phyloP scores from a whole-genome alignment of 768 basidiomycete genomes.

The Ramaria sp. region DNA sequence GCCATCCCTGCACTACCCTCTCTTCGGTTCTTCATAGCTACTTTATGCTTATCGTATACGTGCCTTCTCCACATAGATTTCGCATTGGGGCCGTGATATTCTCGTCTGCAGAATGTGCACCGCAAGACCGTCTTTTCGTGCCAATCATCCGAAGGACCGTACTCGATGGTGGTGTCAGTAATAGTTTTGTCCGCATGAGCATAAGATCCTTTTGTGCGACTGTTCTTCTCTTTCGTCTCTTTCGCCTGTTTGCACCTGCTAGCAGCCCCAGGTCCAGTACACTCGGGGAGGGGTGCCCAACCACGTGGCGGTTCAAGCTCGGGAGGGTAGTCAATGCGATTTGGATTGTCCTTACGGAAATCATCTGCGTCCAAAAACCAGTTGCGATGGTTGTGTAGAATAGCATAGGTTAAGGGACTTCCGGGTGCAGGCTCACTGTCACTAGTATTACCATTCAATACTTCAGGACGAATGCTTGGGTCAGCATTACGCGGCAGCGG shows the following conservation, averaged over 20 bases:
- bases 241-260: constrained; percentile 20
- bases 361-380: constrained; percentile 71
- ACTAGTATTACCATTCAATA: background rate
- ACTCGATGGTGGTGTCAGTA: constrained; percentile 32
- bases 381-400: constrained; percentile 65
- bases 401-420: constrained; percentile 41
- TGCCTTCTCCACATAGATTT: constrained; percentile 89
- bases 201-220: constrained; percentile 16
- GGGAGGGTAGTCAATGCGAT: constrained; percentile 61
- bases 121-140: constrained; percentile 71
- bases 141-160: constrained; percentile 9
- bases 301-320: constrained; percentile 75
- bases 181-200: constrained; percentile 23
- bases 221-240: constrained; percentile 61
- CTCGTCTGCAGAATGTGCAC: constrained; percentile 77
- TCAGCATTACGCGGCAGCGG: constrained; percentile 30
- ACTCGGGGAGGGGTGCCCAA: constrained; percentile 47
- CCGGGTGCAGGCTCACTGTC: constrained; percentile 31
- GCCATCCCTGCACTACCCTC: constrained; percentile 31
- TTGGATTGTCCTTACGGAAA: constrained; percentile 33
- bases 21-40: constrained; percentile 79
- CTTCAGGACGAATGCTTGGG: background rate
- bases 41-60: constrained; percentile 84
- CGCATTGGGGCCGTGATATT: constrained; percentile 78
- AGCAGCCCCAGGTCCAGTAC: constrained; percentile 1